phyloP scores from a whole-genome alignment of 2,329 filamentous ascomycete genomes.

The Penicillium sclerotiorum region DNA sequence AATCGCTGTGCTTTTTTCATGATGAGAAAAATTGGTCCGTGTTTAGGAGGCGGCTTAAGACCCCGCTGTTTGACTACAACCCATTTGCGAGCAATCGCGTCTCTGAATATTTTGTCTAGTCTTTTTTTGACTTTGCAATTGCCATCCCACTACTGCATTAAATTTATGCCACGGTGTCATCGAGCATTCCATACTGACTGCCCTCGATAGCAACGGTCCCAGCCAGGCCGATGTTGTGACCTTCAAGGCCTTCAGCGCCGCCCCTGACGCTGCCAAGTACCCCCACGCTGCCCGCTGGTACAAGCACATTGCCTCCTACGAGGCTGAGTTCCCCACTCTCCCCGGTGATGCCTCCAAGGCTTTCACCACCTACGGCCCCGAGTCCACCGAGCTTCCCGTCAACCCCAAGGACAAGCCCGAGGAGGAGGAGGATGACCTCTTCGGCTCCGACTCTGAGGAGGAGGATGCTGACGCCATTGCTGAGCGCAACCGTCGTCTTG shows the following conservation, averaged over 20 bases:
- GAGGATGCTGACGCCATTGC: constrained; percentile 84
- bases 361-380: constrained; percentile 89
- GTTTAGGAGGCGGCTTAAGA: constrained; percentile 95
- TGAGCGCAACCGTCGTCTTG: constrained; percentile 85
- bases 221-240: constrained; percentile 94
- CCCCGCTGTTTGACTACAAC: constrained; percentile 77
- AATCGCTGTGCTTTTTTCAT: constrained; percentile 43
- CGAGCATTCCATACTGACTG: constrained; percentile 17
- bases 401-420: constrained; percentile 84
- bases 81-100: constrained; percentile 74
- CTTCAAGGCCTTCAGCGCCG: constrained; percentile 82
- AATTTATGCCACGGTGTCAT: background rate
- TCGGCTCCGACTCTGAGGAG: constrained; percentile 91
- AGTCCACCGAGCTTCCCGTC: constrained; percentile 72
- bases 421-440: constrained; percentile 85
- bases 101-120: constrained; percentile 63
- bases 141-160: background rate
- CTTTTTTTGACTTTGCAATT: background rate
- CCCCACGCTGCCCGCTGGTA: constrained; percentile 96
- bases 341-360: constrained; percentile 88
- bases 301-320: constrained; percentile 94
- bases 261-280: constrained; percentile 82
- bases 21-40: constrained; percentile 94
- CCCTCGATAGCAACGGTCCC: constrained; percentile 59
- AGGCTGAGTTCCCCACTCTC: constrained; percentile 88